Conservation (phyloP, 2,329 filamentous ascomycete species). For the Hypoxylon sp. region DNA sequence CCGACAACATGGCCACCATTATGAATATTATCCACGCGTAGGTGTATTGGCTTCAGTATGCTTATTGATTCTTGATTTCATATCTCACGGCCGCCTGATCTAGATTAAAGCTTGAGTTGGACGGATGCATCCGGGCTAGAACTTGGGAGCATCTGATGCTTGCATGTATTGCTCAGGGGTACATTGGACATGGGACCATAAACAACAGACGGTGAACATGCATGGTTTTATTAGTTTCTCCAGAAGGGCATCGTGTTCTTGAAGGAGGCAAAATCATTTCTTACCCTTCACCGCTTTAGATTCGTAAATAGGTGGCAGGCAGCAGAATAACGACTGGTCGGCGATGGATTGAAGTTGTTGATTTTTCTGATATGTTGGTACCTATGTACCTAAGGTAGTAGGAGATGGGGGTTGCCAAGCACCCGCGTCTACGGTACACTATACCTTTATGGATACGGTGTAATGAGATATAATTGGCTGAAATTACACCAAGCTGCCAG, state of each 20-base stretch:
- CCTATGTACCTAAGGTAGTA: constrained; percentile 4
- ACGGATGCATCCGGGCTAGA: constrained; percentile 4
- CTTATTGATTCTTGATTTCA: neutral
- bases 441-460: constrained; percentile 16
- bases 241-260: neutral
- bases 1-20: neutral
- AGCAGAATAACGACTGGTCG: constrained; percentile 8
- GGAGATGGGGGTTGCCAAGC: constrained; percentile 23
- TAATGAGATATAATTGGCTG: constrained; percentile 24
- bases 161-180: constrained; percentile 4
- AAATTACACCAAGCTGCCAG: constrained; percentile 25
- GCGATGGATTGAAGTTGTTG: neutral
- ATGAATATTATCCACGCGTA: neutral
- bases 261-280: neutral
- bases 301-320: neutral
- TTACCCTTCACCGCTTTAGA: constrained; percentile 2
- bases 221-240: neutral
- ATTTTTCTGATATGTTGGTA: constrained; percentile 6
- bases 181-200: neutral
- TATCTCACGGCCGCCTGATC: neutral
- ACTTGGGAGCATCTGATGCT: neutral
- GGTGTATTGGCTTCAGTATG: neutral
- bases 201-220: constrained; percentile 1
- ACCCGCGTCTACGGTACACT: constrained; percentile 21
- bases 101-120: neutral